Evolutionary conservation across 257 asterid genomes (phyloP).

Genomic region (Scutellaria barbata): DNA sequence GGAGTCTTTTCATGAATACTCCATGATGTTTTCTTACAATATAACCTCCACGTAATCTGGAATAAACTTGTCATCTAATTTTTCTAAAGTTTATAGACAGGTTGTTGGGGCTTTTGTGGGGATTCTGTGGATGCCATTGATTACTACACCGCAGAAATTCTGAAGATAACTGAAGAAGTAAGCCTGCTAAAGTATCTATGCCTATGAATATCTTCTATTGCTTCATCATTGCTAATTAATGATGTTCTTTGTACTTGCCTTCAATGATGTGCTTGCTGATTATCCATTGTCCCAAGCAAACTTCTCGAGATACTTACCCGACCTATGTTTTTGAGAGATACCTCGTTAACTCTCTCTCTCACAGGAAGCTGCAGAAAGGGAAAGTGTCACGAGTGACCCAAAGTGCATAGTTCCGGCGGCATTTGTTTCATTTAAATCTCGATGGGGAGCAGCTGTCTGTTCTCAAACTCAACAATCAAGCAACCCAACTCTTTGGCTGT

Average conservation of each 20-base stretch:
- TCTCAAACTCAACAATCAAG: constrained; percentile 93
- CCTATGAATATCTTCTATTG: too few relatives aligned
- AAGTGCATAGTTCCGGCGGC: constrained; percentile 88
- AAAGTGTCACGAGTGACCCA: constrained; percentile 72
- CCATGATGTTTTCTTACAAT: too few relatives aligned
- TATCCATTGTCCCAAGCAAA: too few relatives aligned
- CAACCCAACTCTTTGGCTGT: constrained; percentile 90
- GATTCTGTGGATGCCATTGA: constrained; percentile 83
- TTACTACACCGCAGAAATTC: constrained; percentile 64
- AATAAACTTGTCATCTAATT: constrained; percentile 37
- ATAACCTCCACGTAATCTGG: neutral
- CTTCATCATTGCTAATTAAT: neutral
- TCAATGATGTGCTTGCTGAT: too few relatives aligned
- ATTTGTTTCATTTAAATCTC: constrained; percentile 82
- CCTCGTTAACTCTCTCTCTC: neutral
- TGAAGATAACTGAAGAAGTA: constrained; percentile 71
- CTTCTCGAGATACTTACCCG: too few relatives aligned
- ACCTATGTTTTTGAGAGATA: too few relatives aligned
- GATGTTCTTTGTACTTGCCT: neutral
- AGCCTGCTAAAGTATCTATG: constrained; percentile 33
- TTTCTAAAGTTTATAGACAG: constrained; percentile 67
- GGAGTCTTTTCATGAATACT: too few relatives aligned
- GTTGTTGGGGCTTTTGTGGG: constrained; percentile 92
- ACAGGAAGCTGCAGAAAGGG: constrained; percentile 87
- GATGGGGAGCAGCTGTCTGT: constrained; percentile 98